Evolutionary conservation across 2,329 filamentous ascomycete genomes (phyloP).

Genomic region (Colletotrichum sojae): DNA sequence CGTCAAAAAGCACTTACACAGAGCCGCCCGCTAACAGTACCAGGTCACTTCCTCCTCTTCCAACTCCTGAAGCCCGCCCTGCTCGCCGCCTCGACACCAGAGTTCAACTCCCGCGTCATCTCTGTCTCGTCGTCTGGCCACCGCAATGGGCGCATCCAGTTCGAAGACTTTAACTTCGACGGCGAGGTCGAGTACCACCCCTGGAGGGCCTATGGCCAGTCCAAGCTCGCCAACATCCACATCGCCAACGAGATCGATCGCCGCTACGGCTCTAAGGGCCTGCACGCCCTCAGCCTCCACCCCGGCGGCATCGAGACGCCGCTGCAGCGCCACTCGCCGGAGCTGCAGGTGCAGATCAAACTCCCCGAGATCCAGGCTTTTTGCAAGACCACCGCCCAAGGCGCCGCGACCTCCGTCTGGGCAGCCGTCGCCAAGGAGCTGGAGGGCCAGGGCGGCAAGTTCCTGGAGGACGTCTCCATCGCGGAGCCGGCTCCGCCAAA

Average conservation of each 20-base stretch:
- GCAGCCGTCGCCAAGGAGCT: slow-evolving; percentile 57
- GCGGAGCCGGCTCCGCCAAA: slow-evolving; percentile 37
- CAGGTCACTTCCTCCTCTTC: slow-evolving; percentile 63
- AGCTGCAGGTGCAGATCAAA: neutral
- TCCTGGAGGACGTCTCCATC: slow-evolving; percentile 59
- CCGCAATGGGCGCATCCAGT: slow-evolving; percentile 49
- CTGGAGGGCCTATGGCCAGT: slow-evolving; percentile 59
- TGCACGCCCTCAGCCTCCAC: slow-evolving; percentile 43
- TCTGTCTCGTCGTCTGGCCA: slow-evolving; percentile 60
- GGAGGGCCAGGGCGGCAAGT: slow-evolving; percentile 62
- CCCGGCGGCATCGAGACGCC: slow-evolving; percentile 39
- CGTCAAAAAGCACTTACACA: neutral
- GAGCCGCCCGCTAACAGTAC: neutral
- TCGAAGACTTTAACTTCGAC: slow-evolving; percentile 45
- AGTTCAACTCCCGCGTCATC: slow-evolving; percentile 60
- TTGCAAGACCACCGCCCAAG: slow-evolving; percentile 51
- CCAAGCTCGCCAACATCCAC: slow-evolving; percentile 66
- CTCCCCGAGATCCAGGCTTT: slow-evolving; percentile 13
- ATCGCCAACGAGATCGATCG: slow-evolving; percentile 66
- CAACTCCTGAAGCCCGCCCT: slow-evolving; percentile 38
- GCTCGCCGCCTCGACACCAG: slow-evolving; percentile 33
- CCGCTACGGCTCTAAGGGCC: slow-evolving; percentile 53
- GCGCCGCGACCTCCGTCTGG: slow-evolving; percentile 63
- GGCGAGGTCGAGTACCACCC: slow-evolving; percentile 51
- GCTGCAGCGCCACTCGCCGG: slow-evolving; percentile 17